Evolutionary conservation across 179 eudicot species (phyloP).

Genomic region (Corrigiola litoralis): DNA sequence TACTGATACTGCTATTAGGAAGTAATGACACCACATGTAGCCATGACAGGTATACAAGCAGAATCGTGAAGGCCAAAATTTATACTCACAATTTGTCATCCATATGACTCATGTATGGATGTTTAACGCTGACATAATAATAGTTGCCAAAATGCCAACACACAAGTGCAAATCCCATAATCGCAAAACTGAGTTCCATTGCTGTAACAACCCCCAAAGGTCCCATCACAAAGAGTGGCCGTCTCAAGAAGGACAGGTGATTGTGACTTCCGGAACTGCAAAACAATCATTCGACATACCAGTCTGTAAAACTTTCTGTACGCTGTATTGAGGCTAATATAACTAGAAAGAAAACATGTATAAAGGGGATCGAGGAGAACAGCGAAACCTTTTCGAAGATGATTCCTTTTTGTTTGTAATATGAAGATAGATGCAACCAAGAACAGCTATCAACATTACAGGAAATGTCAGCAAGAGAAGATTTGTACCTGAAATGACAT

Average conservation of each 20-base stretch:
- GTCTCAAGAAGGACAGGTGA: conserved; percentile 23
- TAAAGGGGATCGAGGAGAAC: neutral
- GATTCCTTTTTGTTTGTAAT: conserved; percentile 30
- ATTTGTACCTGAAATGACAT: conserved; percentile 46
- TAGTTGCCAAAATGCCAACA: conserved; percentile 58
- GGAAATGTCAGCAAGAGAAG: conserved; percentile 56
- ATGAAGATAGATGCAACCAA: conserved; percentile 55
- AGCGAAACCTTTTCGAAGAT: conserved; percentile 26
- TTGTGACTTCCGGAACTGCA: conserved; percentile 4
- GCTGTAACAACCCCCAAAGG: conserved; percentile 50
- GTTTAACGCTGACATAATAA: conserved; percentile 38
- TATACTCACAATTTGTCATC: conserved; percentile 34
- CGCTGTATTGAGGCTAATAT: too few relatives aligned
- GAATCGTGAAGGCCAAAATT: too few relatives aligned
- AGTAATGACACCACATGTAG: too few relatives aligned
- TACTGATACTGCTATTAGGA: too few relatives aligned
- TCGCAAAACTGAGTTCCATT: conserved; percentile 45
- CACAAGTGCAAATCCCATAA: conserved; percentile 57
- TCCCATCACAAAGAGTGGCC: conserved; percentile 44
- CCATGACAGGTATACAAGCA: too few relatives aligned
- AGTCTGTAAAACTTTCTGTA: neutral
- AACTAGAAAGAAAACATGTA: neutral
- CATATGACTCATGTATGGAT: conserved; percentile 31
- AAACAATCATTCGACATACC: neutral
- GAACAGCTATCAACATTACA: conserved; percentile 40